phyloP scores from a whole-genome alignment of 73 alveolate genomes.

The Paramecium bursaria region DNA sequence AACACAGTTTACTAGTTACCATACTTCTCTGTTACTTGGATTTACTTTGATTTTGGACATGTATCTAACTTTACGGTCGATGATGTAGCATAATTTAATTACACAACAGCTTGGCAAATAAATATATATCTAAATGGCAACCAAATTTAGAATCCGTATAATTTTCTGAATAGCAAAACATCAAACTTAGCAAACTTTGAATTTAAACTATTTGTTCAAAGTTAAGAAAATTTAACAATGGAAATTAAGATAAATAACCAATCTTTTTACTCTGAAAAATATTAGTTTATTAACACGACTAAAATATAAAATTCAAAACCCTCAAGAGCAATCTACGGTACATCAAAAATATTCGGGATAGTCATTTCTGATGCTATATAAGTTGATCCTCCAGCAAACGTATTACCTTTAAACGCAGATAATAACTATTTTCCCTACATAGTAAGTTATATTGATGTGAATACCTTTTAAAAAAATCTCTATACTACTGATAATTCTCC shows the following conservation, averaged over 20 bases:
- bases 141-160: neutral
- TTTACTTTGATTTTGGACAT: conserved; percentile 30
- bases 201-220: conserved; percentile 1
- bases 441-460: neutral
- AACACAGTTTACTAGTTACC: neutral
- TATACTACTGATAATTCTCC: conserved; percentile 5
- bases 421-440: neutral
- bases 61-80: neutral
- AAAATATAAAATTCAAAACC: conserved; percentile 32
- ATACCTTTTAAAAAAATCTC: neutral
- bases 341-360: conserved; percentile 14
- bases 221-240: neutral
- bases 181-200: neutral
- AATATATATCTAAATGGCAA: neutral
- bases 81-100: conserved; percentile 29
- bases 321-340: neutral
- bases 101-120: conserved; percentile 43
- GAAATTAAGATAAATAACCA: neutral
- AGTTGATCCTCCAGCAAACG: conserved; percentile 20
- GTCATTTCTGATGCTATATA: neutral
- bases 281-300: conserved; percentile 42
- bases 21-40: conserved; percentile 4
- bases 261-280: conserved; percentile 19
- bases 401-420: conserved; percentile 2
- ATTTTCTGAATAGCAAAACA: neutral